Conservation (phyloP, 2,329 filamentous ascomycete genomes). For the Colletotrichum lindemuthianum region DNA sequence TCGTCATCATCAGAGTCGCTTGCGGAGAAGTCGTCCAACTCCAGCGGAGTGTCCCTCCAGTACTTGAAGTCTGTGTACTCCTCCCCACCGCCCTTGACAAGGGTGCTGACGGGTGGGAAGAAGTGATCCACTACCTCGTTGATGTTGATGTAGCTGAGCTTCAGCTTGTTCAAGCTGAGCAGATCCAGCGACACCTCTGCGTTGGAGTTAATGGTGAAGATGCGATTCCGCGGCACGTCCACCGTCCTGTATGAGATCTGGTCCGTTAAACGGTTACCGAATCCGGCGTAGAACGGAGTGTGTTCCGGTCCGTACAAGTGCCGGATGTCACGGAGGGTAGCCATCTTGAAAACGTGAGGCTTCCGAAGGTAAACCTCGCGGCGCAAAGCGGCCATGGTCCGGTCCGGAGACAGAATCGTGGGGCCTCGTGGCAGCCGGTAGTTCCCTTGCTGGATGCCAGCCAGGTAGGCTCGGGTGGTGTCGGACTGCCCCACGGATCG, state of each 20-base stretch:
- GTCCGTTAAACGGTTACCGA: constrained; percentile 95
- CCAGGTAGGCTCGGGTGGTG: constrained; percentile 87
- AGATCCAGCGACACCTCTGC: constrained; percentile 94
- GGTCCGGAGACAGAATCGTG: constrained; percentile 93
- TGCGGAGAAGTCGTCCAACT: constrained; percentile 88
- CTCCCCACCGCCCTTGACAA: constrained; percentile 90
- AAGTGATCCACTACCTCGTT: constrained; percentile 97
- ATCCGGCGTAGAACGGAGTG: constrained; percentile 95
- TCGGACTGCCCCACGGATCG: constrained; percentile 94
- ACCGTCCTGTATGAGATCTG: constrained; percentile 96
- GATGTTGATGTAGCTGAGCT: constrained; percentile 97
- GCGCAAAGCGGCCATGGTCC: constrained; percentile 91
- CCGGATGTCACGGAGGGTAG: constrained; percentile 92
- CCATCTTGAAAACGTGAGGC: constrained; percentile 99
- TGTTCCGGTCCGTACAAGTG: constrained; percentile 81
- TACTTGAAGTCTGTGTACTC: constrained; percentile 98
- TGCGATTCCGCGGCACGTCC: constrained; percentile 91
- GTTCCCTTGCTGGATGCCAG: constrained; percentile 88
- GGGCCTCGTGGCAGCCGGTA: constrained; percentile 89
- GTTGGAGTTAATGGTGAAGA: constrained; percentile 99
- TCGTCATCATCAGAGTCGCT: constrained; percentile 75
- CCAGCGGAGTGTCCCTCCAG: constrained; percentile 87
- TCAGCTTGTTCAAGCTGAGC: constrained; percentile 90
- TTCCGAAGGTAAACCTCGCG: constrained; percentile 95
- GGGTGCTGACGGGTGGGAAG: constrained; percentile 88